Conservation (phyloP, 192 early-diverging fungal species). For the Mortierella claussenii region DNA sequence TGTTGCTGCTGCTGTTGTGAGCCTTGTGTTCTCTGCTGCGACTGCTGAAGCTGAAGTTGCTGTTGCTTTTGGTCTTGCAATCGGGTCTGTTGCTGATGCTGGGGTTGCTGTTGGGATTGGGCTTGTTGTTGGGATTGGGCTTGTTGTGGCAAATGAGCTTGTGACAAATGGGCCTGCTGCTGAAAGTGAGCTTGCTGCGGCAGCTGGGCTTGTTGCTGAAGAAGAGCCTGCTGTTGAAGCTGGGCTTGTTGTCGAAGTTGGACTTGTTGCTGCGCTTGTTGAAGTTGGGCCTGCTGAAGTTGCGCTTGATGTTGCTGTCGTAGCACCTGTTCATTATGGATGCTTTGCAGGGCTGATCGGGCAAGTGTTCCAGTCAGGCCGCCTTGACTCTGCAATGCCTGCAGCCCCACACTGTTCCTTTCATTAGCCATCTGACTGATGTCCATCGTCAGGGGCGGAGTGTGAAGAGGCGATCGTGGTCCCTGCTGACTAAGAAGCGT, state of each 20-base stretch:
- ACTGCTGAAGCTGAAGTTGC: background rate
- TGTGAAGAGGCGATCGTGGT: background rate
- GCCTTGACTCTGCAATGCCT: background rate
- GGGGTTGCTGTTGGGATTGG: background rate
- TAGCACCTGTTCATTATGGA: too few relatives aligned
- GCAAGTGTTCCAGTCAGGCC: too few relatives aligned
- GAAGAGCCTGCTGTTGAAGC: background rate
- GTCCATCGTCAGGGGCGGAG: too few relatives aligned
- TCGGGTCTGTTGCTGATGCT: background rate
- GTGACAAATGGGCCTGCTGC: background rate
- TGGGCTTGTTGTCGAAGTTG: background rate
- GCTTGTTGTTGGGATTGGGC: background rate
- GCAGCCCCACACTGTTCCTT: too few relatives aligned
- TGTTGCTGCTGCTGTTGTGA: background rate
- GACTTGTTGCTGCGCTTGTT: background rate
- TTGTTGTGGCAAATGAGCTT: background rate
- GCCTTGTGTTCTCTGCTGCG: background rate
- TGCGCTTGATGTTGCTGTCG: conserved; percentile 5
- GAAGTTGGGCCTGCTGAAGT: background rate
- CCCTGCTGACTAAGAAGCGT: too few relatives aligned
- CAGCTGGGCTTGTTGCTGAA: background rate
- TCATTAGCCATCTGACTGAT: too few relatives aligned
- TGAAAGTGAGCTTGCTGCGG: background rate
- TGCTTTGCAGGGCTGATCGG: too few relatives aligned
- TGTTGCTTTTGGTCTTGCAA: background rate